A percentile compares a stretch with the other conserved stretches of the same genome.
Conservation (phyloP, 1,284 basidiomycete genomes). For the Pyrrhoderma noxium region DNA sequence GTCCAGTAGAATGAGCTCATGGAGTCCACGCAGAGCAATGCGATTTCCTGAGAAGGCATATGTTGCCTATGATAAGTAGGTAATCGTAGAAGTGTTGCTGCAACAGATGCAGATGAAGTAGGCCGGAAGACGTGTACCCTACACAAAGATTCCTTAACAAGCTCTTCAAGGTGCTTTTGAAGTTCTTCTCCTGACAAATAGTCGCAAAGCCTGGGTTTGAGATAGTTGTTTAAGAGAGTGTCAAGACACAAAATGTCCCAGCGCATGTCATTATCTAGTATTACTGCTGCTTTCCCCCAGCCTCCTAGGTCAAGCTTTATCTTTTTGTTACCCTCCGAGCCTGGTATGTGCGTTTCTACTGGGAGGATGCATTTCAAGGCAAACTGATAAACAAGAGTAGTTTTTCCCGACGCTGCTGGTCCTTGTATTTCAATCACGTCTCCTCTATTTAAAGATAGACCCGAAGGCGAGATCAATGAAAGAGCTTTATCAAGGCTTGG, state of each 20-base stretch:
- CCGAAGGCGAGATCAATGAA: constrained; percentile 8
- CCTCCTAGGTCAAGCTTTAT: constrained; percentile 34
- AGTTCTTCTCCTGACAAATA: not conserved
- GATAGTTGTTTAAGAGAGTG: constrained; percentile 38
- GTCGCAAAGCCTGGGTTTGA: constrained; percentile 24
- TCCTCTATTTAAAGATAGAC: constrained; percentile 37
- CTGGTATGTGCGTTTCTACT: not conserved
- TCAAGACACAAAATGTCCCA: constrained; percentile 53
- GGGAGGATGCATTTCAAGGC: constrained; percentile 58
- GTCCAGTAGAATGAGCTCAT: constrained; percentile 71
- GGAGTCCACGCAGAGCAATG: constrained; percentile 64
- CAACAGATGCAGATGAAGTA: constrained; percentile 57
- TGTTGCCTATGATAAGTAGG: constrained; percentile 43
- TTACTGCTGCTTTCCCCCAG: constrained; percentile 53
- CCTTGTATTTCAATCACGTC: constrained; percentile 74
- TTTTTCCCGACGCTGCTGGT: constrained; percentile 64
- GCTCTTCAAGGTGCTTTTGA: not conserved
- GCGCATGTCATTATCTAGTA: constrained; percentile 61
- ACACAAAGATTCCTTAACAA: constrained; percentile 39
- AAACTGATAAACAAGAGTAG: constrained; percentile 60
- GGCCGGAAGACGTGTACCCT: constrained; percentile 63
- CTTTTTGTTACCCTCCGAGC: not conserved
- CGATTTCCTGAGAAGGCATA: constrained; percentile 47
- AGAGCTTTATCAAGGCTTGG: constrained; percentile 27
- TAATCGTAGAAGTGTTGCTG: constrained; percentile 54